Percentiles rank a stretch among this genome's conserved stretches.
These are phyloP conservation scores for Carex parvula DNA, from an alignment of 176 grass and related monocot genomes.

Conservation along the genomic window DNA sequence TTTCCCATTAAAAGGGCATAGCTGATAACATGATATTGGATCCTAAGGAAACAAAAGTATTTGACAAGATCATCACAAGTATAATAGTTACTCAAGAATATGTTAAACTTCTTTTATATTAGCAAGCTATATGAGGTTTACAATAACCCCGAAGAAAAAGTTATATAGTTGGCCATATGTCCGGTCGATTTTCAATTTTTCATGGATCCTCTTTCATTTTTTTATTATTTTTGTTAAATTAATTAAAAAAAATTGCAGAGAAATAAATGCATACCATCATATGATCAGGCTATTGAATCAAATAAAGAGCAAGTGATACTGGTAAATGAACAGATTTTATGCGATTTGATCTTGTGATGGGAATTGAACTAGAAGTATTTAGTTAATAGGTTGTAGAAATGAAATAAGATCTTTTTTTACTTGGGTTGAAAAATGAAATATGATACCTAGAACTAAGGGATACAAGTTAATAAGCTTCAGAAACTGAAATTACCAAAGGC, in stretches of 20 bases:
- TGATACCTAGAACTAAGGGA: too few species aligned
- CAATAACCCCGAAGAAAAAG: background rate
- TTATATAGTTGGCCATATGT: background rate
- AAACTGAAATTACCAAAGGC: too few species aligned
- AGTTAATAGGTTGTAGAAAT: too few species aligned
- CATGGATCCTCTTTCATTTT: background rate
- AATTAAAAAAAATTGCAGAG: background rate
- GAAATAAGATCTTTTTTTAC: too few species aligned
- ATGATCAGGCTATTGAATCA: too few species aligned
- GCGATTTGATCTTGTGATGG: too few species aligned
- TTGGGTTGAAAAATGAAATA: too few species aligned
- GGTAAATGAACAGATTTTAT: too few species aligned
- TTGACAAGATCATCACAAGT: slow-evolving; percentile 7
- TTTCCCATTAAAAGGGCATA: slow-evolving; percentile 48
- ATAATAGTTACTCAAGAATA: background rate
- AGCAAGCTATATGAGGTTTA: background rate
- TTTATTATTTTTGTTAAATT: background rate
- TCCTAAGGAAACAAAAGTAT: slow-evolving; percentile 32
- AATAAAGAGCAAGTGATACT: too few species aligned
- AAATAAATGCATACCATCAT: too few species aligned
- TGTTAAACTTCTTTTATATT: background rate
- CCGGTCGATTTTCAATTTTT: background rate
- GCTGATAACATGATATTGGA: slow-evolving; percentile 45
- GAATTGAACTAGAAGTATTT: too few species aligned
- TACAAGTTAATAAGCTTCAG: too few species aligned